Evolutionary conservation across 768 basidiomycete genomes (phyloP).

Genomic region (Mrakia gelida): DNA sequence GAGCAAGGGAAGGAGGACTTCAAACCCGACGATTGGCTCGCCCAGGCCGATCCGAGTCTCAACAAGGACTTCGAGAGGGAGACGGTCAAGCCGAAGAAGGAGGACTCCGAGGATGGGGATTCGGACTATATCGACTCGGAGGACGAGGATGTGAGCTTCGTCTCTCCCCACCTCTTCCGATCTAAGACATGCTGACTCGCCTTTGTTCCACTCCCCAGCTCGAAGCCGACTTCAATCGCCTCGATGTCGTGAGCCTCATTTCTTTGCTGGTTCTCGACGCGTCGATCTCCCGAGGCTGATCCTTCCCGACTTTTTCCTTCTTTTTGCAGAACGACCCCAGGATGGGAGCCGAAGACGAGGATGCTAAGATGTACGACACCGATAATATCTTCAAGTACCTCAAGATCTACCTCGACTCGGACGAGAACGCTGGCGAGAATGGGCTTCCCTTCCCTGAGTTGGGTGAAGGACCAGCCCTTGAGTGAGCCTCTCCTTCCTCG

Average conservation of each 20-base stretch:
- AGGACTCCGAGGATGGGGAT: slow-evolving; percentile 11
- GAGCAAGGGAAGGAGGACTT: slow-evolving; percentile 11
- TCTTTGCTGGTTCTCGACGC: neutral
- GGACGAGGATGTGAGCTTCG: neutral
- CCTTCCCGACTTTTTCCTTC: neutral
- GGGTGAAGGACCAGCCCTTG: neutral
- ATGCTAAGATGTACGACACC: slow-evolving; percentile 6
- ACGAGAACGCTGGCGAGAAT: neutral
- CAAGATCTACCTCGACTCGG: neutral
- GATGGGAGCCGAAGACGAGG: slow-evolving; percentile 16
- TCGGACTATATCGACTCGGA: neutral
- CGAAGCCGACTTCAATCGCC: neutral
- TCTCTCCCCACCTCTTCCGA: neutral
- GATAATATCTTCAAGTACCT: slow-evolving; percentile 5
- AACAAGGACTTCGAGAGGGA: neutral
- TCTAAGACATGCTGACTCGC: too few species aligned
- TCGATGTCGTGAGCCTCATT: neutral
- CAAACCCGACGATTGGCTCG: neutral
- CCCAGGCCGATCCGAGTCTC: neutral
- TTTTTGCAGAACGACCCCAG: neutral
- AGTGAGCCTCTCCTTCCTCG: neutral
- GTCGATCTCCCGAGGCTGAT: neutral
- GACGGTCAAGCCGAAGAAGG: neutral
- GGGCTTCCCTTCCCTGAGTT: neutral
- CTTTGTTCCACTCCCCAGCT: neutral